Conservation (phyloP, 2,329 filamentous ascomycete genomes). For the Venturiaceae sp. region DNA sequence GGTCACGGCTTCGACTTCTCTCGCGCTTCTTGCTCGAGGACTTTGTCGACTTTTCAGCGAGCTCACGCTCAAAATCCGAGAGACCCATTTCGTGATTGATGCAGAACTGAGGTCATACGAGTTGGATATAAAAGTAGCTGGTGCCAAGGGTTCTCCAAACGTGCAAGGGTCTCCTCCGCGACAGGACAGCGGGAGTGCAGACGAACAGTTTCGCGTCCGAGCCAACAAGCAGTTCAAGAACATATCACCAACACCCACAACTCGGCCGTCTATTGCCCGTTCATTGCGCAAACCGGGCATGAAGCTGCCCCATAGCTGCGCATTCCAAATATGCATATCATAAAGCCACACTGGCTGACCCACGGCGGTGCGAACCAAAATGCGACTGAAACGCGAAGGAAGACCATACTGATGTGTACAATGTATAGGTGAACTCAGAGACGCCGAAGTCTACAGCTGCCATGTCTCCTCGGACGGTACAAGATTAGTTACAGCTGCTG, state of each 20-base stretch:
- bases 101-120: background rate
- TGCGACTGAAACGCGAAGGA: constrained; percentile 13
- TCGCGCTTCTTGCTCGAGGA: constrained; percentile 28
- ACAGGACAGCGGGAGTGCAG: background rate
- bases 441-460: constrained; percentile 97
- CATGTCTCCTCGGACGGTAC: constrained; percentile 92
- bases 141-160: no score
- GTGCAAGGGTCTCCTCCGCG: background rate
- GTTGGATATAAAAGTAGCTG: background rate
- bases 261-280: background rate
- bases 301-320: background rate
- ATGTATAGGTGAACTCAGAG: constrained; percentile 71
- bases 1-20: constrained; percentile 30
- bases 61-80: constrained; percentile 9
- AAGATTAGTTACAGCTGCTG: constrained; percentile 85
- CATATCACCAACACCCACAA: background rate
- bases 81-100: constrained; percentile 6
- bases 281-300: background rate
- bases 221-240: background rate
- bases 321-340: constrained; percentile 10
- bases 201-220: no score
- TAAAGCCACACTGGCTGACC: constrained; percentile 12
- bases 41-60: constrained; percentile 6
- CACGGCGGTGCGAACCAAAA: constrained; percentile 10
- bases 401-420: background rate